These are phyloP conservation scores for Aspergillus pseudoterreus DNA, from an alignment of 2,329 filamentous ascomycete species.

Conservation along the genomic window DNA sequence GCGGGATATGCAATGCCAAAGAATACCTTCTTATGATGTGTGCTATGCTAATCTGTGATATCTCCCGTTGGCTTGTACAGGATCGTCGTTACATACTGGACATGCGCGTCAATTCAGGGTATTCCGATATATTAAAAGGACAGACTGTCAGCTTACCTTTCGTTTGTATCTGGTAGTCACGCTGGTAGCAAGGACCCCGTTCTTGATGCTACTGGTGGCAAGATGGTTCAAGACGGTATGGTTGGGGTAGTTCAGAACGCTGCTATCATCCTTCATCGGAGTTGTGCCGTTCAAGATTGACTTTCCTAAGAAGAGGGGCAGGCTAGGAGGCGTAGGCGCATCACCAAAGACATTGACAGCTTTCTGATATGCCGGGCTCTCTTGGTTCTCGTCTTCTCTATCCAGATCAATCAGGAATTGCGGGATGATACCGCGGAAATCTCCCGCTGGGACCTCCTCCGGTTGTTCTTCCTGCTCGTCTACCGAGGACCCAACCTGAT, in stretches of 20 bases:
- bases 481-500: conserved; percentile 32
- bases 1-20: neutral
- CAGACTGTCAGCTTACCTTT: conserved; percentile 51
- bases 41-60: conserved; percentile 26
- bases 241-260: conserved; percentile 93
- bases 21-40: neutral
- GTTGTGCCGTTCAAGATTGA: conserved; percentile 89
- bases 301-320: conserved; percentile 89
- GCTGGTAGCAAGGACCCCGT: conserved; percentile 89
- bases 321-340: conserved; percentile 74
- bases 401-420: conserved; percentile 82
- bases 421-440: conserved; percentile 73
- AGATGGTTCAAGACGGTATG: conserved; percentile 96
- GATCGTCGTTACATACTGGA: conserved; percentile 91
- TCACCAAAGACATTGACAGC: conserved; percentile 73
- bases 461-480: conserved; percentile 43
- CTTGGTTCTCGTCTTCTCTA: conserved; percentile 75
- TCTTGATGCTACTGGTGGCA: conserved; percentile 96
- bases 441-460: conserved; percentile 54
- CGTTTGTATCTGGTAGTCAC: conserved; percentile 96
- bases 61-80: conserved; percentile 83
- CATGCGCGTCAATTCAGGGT: conserved; percentile 16
- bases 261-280: conserved; percentile 96
- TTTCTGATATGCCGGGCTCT: conserved; percentile 68
- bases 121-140: neutral